Evolutionary conservation across 805 yeast species (phyloP).

Genomic region (Pichia sporocuriosa): DNA sequence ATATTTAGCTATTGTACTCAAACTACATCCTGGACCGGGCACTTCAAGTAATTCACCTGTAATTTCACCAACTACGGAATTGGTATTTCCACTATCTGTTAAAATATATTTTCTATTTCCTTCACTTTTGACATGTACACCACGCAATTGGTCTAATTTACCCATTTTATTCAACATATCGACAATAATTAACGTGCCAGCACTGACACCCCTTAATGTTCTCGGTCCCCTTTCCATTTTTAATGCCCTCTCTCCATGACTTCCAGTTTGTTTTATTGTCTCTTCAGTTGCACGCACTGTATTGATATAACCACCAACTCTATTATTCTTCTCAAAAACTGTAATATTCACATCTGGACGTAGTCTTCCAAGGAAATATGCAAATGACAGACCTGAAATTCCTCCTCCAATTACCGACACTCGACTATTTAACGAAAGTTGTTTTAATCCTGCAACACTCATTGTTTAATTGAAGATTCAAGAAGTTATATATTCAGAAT

Average conservation of each 20-base stretch:
- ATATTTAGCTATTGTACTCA: constrained; percentile 27
- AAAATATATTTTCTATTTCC: constrained; percentile 72
- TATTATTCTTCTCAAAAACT: constrained; percentile 47
- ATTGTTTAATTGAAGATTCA: too few species aligned
- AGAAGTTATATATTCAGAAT: too few species aligned
- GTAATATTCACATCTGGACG: constrained; percentile 70
- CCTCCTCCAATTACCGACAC: constrained; percentile 86
- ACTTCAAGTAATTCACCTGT: constrained; percentile 39
- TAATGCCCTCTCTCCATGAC: background rate
- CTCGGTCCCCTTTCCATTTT: constrained; percentile 82
- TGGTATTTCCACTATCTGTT: constrained; percentile 19
- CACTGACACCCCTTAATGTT: constrained; percentile 76
- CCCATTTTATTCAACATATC: constrained; percentile 52
- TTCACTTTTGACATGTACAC: constrained; percentile 46
- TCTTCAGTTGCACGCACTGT: constrained; percentile 29
- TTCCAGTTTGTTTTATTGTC: constrained; percentile 24
- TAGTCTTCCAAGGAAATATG: constrained; percentile 59
- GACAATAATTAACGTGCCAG: constrained; percentile 64
- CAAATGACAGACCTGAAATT: constrained; percentile 72
- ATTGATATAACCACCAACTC: constrained; percentile 78
- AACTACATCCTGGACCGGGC: constrained; percentile 38
- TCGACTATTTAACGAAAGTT: constrained; percentile 24
- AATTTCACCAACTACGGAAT: constrained; percentile 20
- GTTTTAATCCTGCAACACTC: too few species aligned
- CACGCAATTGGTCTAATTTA: constrained; percentile 44